These are phyloP conservation scores for Trichosporon sp. DNA, from an alignment of 1,284 basidiomycete species.

Conservation along the genomic window DNA sequence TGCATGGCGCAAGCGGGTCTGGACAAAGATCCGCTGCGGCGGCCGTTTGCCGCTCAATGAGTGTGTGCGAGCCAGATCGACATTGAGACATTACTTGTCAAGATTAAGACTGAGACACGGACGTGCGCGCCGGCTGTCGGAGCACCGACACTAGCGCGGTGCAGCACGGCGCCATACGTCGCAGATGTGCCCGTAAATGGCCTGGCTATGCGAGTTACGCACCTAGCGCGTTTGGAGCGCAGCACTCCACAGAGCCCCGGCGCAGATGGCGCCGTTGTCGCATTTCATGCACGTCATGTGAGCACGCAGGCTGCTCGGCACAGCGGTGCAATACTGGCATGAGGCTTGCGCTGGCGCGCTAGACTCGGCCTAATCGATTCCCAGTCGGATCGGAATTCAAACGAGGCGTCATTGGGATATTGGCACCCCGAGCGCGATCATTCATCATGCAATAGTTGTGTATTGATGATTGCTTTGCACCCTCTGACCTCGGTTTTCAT, in stretches of 20 bases:
- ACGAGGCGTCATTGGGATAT: slow-evolving; percentile 4
- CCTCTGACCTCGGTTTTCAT: background rate
- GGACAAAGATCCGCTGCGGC: slow-evolving; percentile 1
- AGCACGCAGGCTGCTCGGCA: background rate
- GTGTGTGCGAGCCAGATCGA: background rate
- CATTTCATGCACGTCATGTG: slow-evolving; percentile 3
- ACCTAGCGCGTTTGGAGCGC: background rate
- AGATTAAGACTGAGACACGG: background rate
- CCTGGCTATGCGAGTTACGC: background rate
- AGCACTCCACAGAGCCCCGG: background rate
- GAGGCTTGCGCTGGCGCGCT: slow-evolving; percentile 2
- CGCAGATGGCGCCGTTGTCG: background rate
- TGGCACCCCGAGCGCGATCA: slow-evolving; percentile 2
- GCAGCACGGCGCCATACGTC: slow-evolving; percentile 1
- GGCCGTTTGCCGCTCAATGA: background rate
- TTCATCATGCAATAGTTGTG: background rate
- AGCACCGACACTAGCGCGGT: background rate
- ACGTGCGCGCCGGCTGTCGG: background rate
- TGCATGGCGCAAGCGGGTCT: background rate
- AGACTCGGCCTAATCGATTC: background rate
- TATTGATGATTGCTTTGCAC: background rate
- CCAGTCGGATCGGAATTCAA: background rate
- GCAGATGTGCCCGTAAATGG: background rate
- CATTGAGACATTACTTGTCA: background rate
- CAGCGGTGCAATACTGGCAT: background rate